These are phyloP conservation scores for Rhodotorula paludigena DNA, from an alignment of 768 basidiomycete genomes.

Conservation along the genomic window DNA sequence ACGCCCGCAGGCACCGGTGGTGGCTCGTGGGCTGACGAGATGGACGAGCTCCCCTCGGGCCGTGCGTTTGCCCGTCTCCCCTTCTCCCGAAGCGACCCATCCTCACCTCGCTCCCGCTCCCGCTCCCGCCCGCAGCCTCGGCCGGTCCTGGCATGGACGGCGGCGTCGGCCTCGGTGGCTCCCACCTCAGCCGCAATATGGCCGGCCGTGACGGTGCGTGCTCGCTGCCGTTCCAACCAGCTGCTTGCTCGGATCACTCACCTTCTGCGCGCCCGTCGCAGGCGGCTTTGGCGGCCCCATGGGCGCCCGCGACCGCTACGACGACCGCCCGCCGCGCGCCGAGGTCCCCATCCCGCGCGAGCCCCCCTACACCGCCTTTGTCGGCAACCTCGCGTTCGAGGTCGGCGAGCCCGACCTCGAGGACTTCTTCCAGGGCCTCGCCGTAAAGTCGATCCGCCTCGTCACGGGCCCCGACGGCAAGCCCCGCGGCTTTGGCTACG, in stretches of 20 bases:
- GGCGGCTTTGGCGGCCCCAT: background rate
- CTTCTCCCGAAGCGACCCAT: background rate
- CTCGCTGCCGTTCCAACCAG: background rate
- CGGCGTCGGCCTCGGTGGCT: conserved; percentile 31
- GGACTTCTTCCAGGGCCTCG: conserved; percentile 61
- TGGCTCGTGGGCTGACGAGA: conserved; percentile 99
- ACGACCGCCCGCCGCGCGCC: conserved; percentile 60
- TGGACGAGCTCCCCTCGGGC: conserved; percentile 85
- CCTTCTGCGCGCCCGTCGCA: too few relatives aligned
- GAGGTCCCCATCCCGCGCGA: conserved; percentile 92
- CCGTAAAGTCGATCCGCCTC: conserved; percentile 71
- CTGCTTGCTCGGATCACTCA: background rate
- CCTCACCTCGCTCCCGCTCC: background rate
- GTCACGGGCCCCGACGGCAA: conserved; percentile 89
- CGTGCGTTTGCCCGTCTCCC: conserved; percentile 58
- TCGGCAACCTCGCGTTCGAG: conserved; percentile 94
- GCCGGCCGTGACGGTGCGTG: background rate
- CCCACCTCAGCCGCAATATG: conserved; percentile 32
- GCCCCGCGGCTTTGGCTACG: conserved; percentile 96
- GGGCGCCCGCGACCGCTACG: conserved; percentile 7
- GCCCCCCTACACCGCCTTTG: conserved; percentile 92
- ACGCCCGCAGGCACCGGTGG: conserved; percentile 54
- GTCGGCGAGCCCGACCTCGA: conserved; percentile 75
- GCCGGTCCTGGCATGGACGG: background rate
- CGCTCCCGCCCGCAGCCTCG: conserved; percentile 9